phyloP scores from a whole-genome alignment of 306 rosid species.

The Dalbergia oliveri region DNA sequence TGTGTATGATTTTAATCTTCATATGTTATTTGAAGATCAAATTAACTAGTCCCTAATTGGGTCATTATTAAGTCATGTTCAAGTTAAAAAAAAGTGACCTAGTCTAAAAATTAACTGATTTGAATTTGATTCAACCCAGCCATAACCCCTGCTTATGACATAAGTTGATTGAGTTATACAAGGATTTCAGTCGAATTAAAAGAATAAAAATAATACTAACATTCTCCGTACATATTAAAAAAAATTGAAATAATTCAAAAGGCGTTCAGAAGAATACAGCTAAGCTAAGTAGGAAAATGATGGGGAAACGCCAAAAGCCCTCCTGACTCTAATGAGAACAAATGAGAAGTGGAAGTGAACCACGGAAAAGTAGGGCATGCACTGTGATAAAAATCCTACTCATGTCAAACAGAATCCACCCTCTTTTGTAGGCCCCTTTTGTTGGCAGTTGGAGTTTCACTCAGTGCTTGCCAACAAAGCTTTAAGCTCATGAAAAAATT shows the following conservation, averaged over 20 bases:
- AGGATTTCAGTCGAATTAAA: no score
- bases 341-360: background rate
- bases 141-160: no score
- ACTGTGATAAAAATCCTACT: conserved; percentile 16
- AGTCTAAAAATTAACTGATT: no score
- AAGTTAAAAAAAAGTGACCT: no score
- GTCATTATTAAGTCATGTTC: no score
- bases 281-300: background rate
- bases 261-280: conserved; percentile 2
- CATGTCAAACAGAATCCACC: conserved; percentile 19
- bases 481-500: conserved; percentile 23
- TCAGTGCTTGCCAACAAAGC: conserved; percentile 45
- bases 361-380: conserved; percentile 14
- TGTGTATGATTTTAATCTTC: no score
- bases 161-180: no score
- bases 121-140: no score
- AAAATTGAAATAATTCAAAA: background rate
- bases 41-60: no score
- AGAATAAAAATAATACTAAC: background rate
- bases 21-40: no score
- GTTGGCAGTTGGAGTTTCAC: conserved; percentile 9
- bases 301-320: conserved; percentile 28
- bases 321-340: conserved; percentile 17
- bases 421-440: background rate
- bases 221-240: background rate